Conservation (phyloP, 805 yeast genomes). For the Pichia gijzeniarum region DNA sequence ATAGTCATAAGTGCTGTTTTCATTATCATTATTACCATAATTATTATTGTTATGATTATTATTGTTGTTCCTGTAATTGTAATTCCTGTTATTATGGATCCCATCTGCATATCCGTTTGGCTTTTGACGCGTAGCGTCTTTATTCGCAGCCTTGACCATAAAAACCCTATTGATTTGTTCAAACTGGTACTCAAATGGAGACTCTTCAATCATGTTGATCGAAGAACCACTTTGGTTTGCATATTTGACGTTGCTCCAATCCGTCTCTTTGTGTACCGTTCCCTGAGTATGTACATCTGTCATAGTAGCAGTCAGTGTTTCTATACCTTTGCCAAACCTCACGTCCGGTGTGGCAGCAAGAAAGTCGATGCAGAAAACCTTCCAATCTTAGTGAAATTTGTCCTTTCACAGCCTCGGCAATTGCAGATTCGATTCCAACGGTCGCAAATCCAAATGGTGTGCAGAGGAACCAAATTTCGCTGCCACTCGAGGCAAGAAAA, state of each 20-base stretch:
- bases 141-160: background rate
- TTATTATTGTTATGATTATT: constrained; percentile 1
- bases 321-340: background rate
- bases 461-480: too few species aligned
- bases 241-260: background rate
- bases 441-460: too few species aligned
- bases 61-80: constrained; percentile 2
- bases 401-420: too few species aligned
- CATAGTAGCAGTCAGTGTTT: background rate
- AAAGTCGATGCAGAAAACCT: too few species aligned
- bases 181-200: constrained; percentile 13
- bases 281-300: background rate
- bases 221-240: background rate
- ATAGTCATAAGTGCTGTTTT: background rate
- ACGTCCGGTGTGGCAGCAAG: too few species aligned
- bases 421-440: too few species aligned
- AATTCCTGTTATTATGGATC: background rate
- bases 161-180: constrained; percentile 11
- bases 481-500: too few species aligned
- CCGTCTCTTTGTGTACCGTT: too few species aligned
- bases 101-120: background rate
- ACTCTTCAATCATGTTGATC: background rate
- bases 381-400: too few species aligned
- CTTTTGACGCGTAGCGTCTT: background rate
- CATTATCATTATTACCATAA: background rate